Percentiles rank a stretch among this genome's conserved stretches.
These are phyloP conservation scores for Aspergillus incahuasiensis DNA, from an alignment of 495 filamentous ascomycete genomes.

Conservation along the genomic window DNA sequence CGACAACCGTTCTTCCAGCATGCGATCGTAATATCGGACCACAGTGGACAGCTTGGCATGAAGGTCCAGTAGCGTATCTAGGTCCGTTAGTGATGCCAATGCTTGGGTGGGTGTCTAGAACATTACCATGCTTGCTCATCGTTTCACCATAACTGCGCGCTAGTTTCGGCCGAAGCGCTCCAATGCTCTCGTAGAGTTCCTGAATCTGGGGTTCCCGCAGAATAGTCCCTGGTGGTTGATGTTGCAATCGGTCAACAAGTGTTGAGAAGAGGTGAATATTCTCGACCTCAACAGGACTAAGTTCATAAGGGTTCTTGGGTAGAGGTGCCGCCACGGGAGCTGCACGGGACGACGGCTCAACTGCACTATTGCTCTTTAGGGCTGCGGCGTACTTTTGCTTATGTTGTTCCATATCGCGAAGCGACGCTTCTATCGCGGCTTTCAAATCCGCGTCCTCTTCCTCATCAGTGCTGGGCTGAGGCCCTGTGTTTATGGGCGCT, in stretches of 20 bases:
- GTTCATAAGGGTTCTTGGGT: constrained; percentile 88
- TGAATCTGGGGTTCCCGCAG: constrained; percentile 95
- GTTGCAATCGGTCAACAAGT: constrained; percentile 88
- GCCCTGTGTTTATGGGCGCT: constrained; percentile 19
- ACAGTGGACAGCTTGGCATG: constrained; percentile 95
- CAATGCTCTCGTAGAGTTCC: constrained; percentile 96
- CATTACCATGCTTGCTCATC: constrained; percentile 96
- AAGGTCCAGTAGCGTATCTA: constrained; percentile 83
- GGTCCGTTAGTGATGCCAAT: constrained; percentile 22
- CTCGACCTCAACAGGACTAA: constrained; percentile 89
- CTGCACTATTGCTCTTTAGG: constrained; percentile 59
- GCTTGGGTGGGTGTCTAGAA: constrained; percentile 8
- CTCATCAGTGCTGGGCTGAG: constrained; percentile 19
- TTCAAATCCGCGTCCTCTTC: constrained; percentile 89
- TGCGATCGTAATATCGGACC: constrained; percentile 96
- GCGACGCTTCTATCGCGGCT: constrained; percentile 92
- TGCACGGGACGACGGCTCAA: constrained; percentile 26
- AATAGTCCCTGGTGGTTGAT: constrained; percentile 92
- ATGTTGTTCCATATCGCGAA: constrained; percentile 97
- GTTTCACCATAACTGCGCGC: constrained; percentile 97
- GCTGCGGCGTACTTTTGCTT: constrained; percentile 82
- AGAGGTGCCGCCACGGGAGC: constrained; percentile 37
- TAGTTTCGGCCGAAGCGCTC: constrained; percentile 83
- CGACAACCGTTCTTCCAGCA: constrained; percentile 92
- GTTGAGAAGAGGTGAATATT: constrained; percentile 97